These are phyloP conservation scores for Calocybe gangraenosa DNA, from an alignment of 768 basidiomycete genomes.

Conservation along the genomic window DNA sequence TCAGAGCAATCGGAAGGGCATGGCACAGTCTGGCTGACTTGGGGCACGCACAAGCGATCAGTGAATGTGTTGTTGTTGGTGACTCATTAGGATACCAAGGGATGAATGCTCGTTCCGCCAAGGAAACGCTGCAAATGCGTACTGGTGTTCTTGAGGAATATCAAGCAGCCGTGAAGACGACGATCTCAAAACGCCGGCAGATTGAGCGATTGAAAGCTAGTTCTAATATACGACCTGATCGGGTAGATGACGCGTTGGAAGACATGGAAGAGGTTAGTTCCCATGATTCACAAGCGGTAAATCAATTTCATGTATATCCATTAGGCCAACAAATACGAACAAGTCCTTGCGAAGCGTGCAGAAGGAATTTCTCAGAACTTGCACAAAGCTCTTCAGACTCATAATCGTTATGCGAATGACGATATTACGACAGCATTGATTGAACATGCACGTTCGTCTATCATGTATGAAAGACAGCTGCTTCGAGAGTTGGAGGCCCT, in stretches of 20 bases:
- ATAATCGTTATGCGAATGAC: slow-evolving; percentile 84
- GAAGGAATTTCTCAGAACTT: slow-evolving; percentile 93
- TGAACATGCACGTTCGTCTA: slow-evolving; percentile 87
- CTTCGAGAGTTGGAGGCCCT: slow-evolving; percentile 87
- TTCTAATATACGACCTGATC: slow-evolving; percentile 78
- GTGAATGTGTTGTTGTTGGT: slow-evolving; percentile 93
- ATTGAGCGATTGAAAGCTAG: slow-evolving; percentile 88
- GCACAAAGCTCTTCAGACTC: slow-evolving; percentile 78
- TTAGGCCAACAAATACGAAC: slow-evolving; percentile 89
- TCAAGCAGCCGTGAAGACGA: slow-evolving; percentile 86
- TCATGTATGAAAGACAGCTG: slow-evolving; percentile 89
- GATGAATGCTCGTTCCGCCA: slow-evolving; percentile 94
- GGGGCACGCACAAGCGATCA: slow-evolving; percentile 86
- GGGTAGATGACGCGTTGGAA: slow-evolving; percentile 87
- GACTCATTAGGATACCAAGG: slow-evolving; percentile 96
- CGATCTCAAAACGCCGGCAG: slow-evolving; percentile 88
- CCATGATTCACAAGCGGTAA: neutral
- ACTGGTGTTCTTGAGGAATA: slow-evolving; percentile 92
- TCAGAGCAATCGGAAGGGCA: slow-evolving; percentile 81
- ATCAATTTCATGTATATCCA: slow-evolving; percentile 10
- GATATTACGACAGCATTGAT: slow-evolving; percentile 88
- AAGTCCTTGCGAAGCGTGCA: slow-evolving; percentile 77
- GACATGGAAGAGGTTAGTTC: slow-evolving; percentile 82
- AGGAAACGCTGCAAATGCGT: slow-evolving; percentile 88
- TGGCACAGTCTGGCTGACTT: slow-evolving; percentile 89